phyloP scores from a whole-genome alignment of 1,139 yeast genomes.

The Taphrina communis region DNA sequence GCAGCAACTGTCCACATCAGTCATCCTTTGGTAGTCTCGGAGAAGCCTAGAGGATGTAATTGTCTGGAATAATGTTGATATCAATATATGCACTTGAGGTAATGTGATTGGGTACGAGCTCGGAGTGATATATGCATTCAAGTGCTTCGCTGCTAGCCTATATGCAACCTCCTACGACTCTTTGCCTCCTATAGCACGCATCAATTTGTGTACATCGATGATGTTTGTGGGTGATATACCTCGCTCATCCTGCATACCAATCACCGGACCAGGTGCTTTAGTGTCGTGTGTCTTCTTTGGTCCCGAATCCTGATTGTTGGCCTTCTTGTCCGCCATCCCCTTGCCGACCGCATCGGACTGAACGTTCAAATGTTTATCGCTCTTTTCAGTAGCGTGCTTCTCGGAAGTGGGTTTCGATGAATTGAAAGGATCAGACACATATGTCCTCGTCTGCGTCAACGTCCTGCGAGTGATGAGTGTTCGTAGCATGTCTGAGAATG shows the following conservation, averaged over 20 bases:
- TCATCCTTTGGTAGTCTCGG: neutral
- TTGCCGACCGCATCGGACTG: constrained; percentile 29
- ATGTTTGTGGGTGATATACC: neutral
- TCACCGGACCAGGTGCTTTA: constrained; percentile 32
- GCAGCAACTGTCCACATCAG: neutral
- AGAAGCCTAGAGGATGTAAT: neutral
- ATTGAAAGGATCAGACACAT: constrained; percentile 24
- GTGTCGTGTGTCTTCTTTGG: constrained; percentile 20
- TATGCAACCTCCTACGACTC: neutral
- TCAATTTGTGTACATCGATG: no score
- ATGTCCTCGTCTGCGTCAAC: constrained; percentile 13
- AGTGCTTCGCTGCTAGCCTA: neutral
- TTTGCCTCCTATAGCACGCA: neutral
- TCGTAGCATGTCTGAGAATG: neutral
- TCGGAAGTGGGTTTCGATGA: constrained; percentile 29
- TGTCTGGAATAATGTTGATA: no score
- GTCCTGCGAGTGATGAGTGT: constrained; percentile 6
- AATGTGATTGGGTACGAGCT: neutral
- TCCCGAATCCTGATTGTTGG: neutral
- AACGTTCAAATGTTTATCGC: constrained; percentile 16
- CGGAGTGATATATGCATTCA: neutral
- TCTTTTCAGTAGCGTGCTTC: constrained; percentile 32
- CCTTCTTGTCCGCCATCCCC: constrained; percentile 13
- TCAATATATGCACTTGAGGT: neutral
- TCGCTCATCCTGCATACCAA: constrained; percentile 40